A percentile compares a stretch with the other conserved stretches of the same genome.
phyloP scores from a whole-genome alignment of 306 rosid species.

The Begonia loranthoides region DNA sequence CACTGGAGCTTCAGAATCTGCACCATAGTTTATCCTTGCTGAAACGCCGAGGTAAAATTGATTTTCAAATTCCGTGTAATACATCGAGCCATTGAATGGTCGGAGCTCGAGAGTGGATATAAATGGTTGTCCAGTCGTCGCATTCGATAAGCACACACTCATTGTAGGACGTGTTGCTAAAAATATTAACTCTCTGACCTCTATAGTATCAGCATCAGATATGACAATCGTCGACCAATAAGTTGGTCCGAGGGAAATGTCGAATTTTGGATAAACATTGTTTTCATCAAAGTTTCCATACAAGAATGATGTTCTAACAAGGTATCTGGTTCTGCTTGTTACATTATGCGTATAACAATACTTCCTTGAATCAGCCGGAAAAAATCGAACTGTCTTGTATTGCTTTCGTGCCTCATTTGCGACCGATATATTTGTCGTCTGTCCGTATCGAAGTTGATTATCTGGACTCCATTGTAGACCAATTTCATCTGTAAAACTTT shows the following conservation, averaged over 20 bases:
- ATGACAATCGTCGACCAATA: conserved; percentile 86
- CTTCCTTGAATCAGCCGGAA: conserved; percentile 83
- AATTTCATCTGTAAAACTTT: conserved; percentile 53
- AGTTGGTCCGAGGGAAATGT: conserved; percentile 85
- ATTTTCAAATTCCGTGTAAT: conserved; percentile 49
- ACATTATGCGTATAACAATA: conserved; percentile 76
- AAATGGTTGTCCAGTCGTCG: conserved; percentile 92
- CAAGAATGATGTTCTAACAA: conserved; percentile 74
- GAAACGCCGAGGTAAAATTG: conserved; percentile 78
- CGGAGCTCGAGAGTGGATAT: conserved; percentile 96
- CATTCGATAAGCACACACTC: conserved; percentile 88
- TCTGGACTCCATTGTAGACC: conserved; percentile 76
- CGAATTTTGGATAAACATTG: conserved; percentile 87
- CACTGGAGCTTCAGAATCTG: conserved; percentile 60
- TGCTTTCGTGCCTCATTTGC: conserved; percentile 59
- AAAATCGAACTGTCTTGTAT: conserved; percentile 56
- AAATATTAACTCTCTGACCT: conserved; percentile 67
- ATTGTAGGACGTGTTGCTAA: conserved; percentile 64
- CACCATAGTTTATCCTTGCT: conserved; percentile 95
- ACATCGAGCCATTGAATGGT: conserved; percentile 82
- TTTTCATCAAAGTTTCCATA: conserved; percentile 83
- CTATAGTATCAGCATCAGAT: conserved; percentile 57
- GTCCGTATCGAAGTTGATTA: conserved; percentile 37
- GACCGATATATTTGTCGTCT: conserved; percentile 42
- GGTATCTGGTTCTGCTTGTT: conserved; percentile 76